Evolutionary conservation across 2,329 filamentous ascomycete genomes (phyloP).

Genomic region (Exserohilum turcica): DNA sequence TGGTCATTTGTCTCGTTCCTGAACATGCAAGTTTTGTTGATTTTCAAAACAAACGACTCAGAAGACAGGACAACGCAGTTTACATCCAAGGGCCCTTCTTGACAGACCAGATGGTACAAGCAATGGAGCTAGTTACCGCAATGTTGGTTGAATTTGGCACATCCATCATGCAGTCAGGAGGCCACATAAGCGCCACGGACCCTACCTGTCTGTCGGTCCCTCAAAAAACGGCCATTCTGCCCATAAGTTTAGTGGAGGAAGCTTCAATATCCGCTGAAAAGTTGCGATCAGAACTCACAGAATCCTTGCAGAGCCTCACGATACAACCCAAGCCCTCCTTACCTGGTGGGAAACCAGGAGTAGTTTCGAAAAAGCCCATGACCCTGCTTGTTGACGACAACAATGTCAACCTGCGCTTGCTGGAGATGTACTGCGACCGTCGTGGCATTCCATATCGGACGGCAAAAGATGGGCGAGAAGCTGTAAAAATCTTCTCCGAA

Average conservation of each 20-base stretch:
- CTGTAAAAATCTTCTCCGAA: slow-evolving; percentile 43
- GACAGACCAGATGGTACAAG: slow-evolving; percentile 23
- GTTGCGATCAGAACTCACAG: slow-evolving; percentile 14
- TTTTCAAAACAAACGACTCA: slow-evolving; percentile 19
- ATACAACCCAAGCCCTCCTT: slow-evolving; percentile 5
- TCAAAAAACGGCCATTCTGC: background rate
- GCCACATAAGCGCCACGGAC: background rate
- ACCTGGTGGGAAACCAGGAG: background rate
- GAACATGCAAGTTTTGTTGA: slow-evolving; percentile 25
- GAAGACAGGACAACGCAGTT: slow-evolving; percentile 25
- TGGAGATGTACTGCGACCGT: slow-evolving; percentile 56
- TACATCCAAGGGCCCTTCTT: slow-evolving; percentile 38
- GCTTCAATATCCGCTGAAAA: slow-evolving; percentile 12
- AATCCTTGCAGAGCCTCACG: slow-evolving; percentile 16
- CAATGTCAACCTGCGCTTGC: slow-evolving; percentile 51
- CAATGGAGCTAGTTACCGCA: slow-evolving; percentile 19
- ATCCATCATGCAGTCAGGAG: background rate
- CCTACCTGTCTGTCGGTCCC: background rate
- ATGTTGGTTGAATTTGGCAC: slow-evolving; percentile 16
- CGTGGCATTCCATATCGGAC: slow-evolving; percentile 45
- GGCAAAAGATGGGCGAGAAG: slow-evolving; percentile 50
- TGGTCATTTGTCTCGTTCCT: slow-evolving; percentile 39
- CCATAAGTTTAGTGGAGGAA: background rate
- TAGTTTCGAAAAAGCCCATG: slow-evolving; percentile 21
- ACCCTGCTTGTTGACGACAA: slow-evolving; percentile 55